Percentiles rank a stretch among this genome's conserved stretches.
Evolutionary conservation across 1,284 basidiomycete species (phyloP).

Genomic region (Trametes polyzona): DNA sequence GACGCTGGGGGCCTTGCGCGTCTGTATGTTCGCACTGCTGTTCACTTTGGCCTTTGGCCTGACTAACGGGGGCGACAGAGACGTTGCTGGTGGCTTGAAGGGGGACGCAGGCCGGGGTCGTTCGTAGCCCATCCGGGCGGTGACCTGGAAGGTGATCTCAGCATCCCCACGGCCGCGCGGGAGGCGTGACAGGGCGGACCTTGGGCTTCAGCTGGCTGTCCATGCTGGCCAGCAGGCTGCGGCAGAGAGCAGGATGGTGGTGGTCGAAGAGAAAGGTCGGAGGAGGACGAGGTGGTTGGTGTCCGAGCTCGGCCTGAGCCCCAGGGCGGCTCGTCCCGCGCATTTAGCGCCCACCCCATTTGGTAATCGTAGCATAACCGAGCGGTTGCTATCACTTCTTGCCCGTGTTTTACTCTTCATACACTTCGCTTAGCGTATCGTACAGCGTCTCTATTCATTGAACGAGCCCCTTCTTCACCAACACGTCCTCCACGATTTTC

Average conservation of each 20-base stretch:
- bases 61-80: conserved; percentile 38
- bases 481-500: conserved; percentile 69
- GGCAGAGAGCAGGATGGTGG: conserved; percentile 14
- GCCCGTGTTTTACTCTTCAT: not conserved
- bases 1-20: conserved; percentile 45
- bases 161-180: conserved; percentile 21
- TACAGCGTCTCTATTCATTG: not conserved
- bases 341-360: conserved; percentile 14
- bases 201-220: conserved; percentile 36
- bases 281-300: conserved; percentile 15
- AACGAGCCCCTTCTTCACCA: conserved; percentile 54
- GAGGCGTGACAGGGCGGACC: conserved; percentile 26
- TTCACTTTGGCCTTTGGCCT: conserved; percentile 67
- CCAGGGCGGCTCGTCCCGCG: conserved; percentile 22
- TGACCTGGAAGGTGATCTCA: conserved; percentile 38
- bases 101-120: conserved; percentile 53
- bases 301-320: conserved; percentile 21
- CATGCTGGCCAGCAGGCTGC: conserved; percentile 26
- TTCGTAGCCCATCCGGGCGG: conserved; percentile 38
- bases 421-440: not conserved
- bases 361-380: conserved; percentile 4
- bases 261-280: conserved; percentile 6
- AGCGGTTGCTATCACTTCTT: not conserved
- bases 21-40: conserved; percentile 48
- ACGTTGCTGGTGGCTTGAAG: conserved; percentile 45